phyloP scores from a whole-genome alignment of 1,139 yeast species.

The Eremothecium gossypii region DNA sequence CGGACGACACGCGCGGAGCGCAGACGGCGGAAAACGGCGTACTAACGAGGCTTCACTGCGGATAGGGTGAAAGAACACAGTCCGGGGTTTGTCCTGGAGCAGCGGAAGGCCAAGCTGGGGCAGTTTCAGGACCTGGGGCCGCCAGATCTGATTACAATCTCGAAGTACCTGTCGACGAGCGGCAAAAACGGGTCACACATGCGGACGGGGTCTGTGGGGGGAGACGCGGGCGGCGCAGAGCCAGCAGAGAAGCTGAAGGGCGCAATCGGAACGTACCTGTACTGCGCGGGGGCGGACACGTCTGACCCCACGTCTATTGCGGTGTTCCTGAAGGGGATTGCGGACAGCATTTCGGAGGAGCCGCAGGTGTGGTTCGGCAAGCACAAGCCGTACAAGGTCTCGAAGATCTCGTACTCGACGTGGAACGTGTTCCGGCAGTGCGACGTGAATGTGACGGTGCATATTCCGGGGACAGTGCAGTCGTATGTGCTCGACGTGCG shows the following conservation, averaged over 20 bases:
- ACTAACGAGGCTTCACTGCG: slow-evolving; percentile 1
- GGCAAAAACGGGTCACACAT: slow-evolving; percentile 4
- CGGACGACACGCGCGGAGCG: background rate
- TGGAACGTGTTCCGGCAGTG: slow-evolving; percentile 69
- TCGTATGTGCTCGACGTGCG: slow-evolving; percentile 52
- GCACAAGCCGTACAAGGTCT: slow-evolving; percentile 65
- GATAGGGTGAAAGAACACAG: slow-evolving; percentile 41
- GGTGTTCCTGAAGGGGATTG: slow-evolving; percentile 70
- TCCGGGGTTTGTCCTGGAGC: slow-evolving; percentile 42
- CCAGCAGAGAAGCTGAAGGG: slow-evolving; percentile 27
- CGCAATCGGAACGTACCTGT: slow-evolving; percentile 34
- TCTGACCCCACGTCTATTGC: slow-evolving; percentile 60
- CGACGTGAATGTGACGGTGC: slow-evolving; percentile 69
- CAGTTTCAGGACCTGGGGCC: slow-evolving; percentile 67
- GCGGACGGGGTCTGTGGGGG: slow-evolving; percentile 6
- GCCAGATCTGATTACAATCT: slow-evolving; percentile 74
- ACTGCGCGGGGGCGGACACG: slow-evolving; percentile 51
- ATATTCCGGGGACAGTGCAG: slow-evolving; percentile 73
- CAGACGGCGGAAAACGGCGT: background rate
- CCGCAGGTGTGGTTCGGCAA: slow-evolving; percentile 72
- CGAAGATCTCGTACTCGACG: slow-evolving; percentile 58
- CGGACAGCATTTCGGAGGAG: slow-evolving; percentile 49
- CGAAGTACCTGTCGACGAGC: slow-evolving; percentile 32
- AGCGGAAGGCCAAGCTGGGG: slow-evolving; percentile 38
- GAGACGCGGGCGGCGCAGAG: slow-evolving; percentile 18